Conservation (phyloP, 768 basidiomycete genomes). For the Podaxis sp. region DNA sequence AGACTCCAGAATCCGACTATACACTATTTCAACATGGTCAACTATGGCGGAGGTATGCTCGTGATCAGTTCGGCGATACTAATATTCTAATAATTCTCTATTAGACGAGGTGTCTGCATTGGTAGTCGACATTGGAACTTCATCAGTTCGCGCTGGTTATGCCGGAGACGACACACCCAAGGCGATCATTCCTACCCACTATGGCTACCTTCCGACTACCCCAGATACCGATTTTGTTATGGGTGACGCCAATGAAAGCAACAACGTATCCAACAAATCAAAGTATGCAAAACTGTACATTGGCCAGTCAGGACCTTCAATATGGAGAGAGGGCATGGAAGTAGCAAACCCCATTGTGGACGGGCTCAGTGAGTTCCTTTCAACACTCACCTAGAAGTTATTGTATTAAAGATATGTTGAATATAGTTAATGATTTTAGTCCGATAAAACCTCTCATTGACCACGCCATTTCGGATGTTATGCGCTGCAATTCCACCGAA, state of each 20-base stretch:
- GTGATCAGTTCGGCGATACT: neutral
- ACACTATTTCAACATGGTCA: slow-evolving; percentile 57
- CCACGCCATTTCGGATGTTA: slow-evolving; percentile 73
- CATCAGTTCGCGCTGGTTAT: slow-evolving; percentile 90
- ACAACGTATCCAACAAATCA: slow-evolving; percentile 30
- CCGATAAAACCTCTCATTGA: slow-evolving; percentile 70
- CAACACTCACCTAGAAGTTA: neutral
- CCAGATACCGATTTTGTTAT: slow-evolving; percentile 54
- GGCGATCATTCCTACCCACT: slow-evolving; percentile 86
- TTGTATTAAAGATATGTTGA: neutral
- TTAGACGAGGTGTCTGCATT: slow-evolving; percentile 96
- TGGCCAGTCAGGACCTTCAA: slow-evolving; percentile 84
- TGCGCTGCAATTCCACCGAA: slow-evolving; percentile 76
- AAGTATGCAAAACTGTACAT: slow-evolving; percentile 68
- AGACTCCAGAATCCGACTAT: neutral
- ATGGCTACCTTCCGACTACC: slow-evolving; percentile 64
- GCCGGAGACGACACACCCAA: slow-evolving; percentile 97
- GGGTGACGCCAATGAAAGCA: slow-evolving; percentile 44
- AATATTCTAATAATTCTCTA: neutral
- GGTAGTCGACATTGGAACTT: slow-evolving; percentile 92
- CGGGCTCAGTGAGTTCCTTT: slow-evolving; percentile 66
- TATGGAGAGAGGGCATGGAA: slow-evolving; percentile 92
- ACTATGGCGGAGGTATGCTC: slow-evolving; percentile 80
- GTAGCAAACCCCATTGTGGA: slow-evolving; percentile 81
- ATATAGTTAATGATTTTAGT: slow-evolving; percentile 71